phyloP scores from a whole-genome alignment of 495 filamentous ascomycete genomes.

The Hypoxylon crocopeplum region DNA sequence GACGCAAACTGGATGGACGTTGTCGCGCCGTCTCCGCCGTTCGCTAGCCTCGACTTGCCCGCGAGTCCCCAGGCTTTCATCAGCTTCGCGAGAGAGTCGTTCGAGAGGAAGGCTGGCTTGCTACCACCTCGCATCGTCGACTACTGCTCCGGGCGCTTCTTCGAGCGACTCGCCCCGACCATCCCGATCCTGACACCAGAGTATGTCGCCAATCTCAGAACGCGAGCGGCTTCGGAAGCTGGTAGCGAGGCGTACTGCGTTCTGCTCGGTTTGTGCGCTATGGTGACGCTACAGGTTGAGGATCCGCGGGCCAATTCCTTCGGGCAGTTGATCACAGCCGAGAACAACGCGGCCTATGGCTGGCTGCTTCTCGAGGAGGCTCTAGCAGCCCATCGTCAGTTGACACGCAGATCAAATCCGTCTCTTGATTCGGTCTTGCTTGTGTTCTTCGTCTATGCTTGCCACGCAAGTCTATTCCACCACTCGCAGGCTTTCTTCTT shows the following conservation, averaged over 20 bases:
- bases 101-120: slow-evolving; percentile 17
- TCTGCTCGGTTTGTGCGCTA: slow-evolving; percentile 43
- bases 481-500: slow-evolving; percentile 68
- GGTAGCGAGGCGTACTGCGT: slow-evolving; percentile 44
- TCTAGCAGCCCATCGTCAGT: slow-evolving; percentile 28
- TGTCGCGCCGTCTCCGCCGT: slow-evolving; percentile 8
- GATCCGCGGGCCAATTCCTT: slow-evolving; percentile 23
- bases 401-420: slow-evolving; percentile 42
- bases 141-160: slow-evolving; percentile 48
- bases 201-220: slow-evolving; percentile 37
- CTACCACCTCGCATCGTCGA: slow-evolving; percentile 33
- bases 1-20: not conserved
- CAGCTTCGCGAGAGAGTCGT: slow-evolving; percentile 30
- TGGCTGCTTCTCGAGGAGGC: slow-evolving; percentile 41
- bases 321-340: slow-evolving; percentile 20
- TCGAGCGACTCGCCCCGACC: slow-evolving; percentile 49
- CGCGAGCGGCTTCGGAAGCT: slow-evolving; percentile 19
- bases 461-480: slow-evolving; percentile 69
- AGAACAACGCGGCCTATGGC: slow-evolving; percentile 38
- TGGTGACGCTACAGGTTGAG: slow-evolving; percentile 46
- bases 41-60: slow-evolving; percentile 9
- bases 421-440: slow-evolving; percentile 67
- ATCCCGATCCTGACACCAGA: slow-evolving; percentile 47
- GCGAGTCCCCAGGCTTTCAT: slow-evolving; percentile 26
- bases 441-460: slow-evolving; percentile 75